Percentiles rank a stretch among this genome's conserved stretches.
These are phyloP conservation scores for Quercus variabilis DNA, from an alignment of 306 rosid genomes.

Conservation along the genomic window DNA sequence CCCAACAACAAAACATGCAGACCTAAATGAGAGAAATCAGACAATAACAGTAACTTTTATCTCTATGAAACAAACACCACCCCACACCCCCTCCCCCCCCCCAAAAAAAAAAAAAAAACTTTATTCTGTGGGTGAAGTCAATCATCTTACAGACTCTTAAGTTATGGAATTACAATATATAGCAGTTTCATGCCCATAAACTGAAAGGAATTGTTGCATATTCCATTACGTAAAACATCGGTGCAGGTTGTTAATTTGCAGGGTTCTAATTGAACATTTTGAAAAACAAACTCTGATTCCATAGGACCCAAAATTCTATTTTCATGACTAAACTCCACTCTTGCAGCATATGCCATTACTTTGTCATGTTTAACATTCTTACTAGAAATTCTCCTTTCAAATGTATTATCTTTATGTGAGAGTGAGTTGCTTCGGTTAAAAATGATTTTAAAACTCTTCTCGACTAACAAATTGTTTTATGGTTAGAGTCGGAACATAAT, in stretches of 20 bases:
- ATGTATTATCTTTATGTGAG: too few species aligned
- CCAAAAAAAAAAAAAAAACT: not conserved
- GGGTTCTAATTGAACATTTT: not conserved
- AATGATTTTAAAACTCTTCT: not conserved
- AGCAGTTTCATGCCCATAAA: not conserved
- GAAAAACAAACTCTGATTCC: too few species aligned
- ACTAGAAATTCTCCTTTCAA: not conserved
- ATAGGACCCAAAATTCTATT: too few species aligned
- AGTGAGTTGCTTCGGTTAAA: not conserved
- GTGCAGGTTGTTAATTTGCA: not conserved
- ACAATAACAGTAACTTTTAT: not conserved
- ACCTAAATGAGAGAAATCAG: not conserved
- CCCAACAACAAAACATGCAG: not conserved
- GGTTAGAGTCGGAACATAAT: conserved; percentile 17
- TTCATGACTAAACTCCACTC: too few species aligned
- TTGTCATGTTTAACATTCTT: not conserved
- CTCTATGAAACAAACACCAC: not conserved
- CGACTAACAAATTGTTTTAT: conserved; percentile 5
- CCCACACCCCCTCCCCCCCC: not conserved
- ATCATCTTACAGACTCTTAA: not conserved
- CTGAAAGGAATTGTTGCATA: not conserved
- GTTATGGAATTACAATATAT: not conserved
- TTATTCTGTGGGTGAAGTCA: not conserved
- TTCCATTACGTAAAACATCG: not conserved
- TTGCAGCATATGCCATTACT: too few species aligned